A percentile compares a stretch with the other conserved stretches of the same genome.
Conservation (phyloP, 495 filamentous ascomycete species). For the Hypoxylon intermedium region DNA sequence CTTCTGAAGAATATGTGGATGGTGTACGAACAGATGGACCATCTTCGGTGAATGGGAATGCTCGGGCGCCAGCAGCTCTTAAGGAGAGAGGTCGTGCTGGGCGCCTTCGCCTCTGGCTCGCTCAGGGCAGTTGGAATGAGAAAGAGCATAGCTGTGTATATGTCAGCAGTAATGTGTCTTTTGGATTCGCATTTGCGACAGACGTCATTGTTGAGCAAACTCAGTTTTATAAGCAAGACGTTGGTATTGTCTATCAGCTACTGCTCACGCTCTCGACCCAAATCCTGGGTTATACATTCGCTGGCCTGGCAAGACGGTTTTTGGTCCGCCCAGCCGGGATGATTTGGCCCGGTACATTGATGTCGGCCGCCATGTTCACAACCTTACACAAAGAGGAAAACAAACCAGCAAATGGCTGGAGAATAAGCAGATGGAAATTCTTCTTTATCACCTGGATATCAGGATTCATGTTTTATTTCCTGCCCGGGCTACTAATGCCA, state of each 20-base stretch:
- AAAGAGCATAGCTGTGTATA: constrained; percentile 89
- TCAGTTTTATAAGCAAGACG: constrained; percentile 83
- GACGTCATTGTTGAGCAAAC: constrained; percentile 88
- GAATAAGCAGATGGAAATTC: constrained; percentile 79
- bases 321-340: constrained; percentile 86
- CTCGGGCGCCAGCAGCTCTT: constrained; percentile 22
- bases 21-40: constrained; percentile 49
- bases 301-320: constrained; percentile 76
- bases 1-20: constrained; percentile 64
- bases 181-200: constrained; percentile 85
- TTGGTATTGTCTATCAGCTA: constrained; percentile 75
- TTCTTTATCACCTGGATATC: constrained; percentile 74
- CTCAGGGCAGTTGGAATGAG: constrained; percentile 82
- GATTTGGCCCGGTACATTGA: constrained; percentile 90
- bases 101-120: constrained; percentile 72
- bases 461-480: constrained; percentile 79
- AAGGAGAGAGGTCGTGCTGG: constrained; percentile 44
- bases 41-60: neutral
- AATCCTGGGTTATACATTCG: constrained; percentile 83
- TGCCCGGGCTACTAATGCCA: constrained; percentile 84
- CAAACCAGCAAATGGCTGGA: constrained; percentile 82
- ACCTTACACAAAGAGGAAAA: constrained; percentile 87
- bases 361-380: constrained; percentile 85
- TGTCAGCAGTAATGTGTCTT: constrained; percentile 89
- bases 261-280: constrained; percentile 84